phyloP scores from a whole-genome alignment of 192 early-diverging fungal genomes.

The Podila verticillata region DNA sequence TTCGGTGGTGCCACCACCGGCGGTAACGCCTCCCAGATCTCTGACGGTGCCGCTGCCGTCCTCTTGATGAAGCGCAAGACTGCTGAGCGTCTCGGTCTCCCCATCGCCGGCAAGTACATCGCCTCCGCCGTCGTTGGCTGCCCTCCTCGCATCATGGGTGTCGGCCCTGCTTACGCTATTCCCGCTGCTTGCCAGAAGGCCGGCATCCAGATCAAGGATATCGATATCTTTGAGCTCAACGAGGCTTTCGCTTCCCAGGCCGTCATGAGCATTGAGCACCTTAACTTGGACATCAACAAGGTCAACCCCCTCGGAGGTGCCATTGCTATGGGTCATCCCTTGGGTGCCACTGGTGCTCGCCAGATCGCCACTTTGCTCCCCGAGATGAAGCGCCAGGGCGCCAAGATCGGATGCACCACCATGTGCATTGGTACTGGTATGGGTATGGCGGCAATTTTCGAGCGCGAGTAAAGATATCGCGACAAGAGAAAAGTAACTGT shows the following conservation, averaged over 20 bases:
- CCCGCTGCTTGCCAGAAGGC: slow-evolving; percentile 86
- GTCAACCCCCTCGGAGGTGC: slow-evolving; percentile 99
- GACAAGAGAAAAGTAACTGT: neutral
- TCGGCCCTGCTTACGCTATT: slow-evolving; percentile 96
- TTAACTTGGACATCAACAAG: slow-evolving; percentile 87
- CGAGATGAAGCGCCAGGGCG: slow-evolving; percentile 88
- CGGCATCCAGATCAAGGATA: slow-evolving; percentile 77
- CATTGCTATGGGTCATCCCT: slow-evolving; percentile 92
- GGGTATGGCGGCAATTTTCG: slow-evolving; percentile 52
- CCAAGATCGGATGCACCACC: slow-evolving; percentile 66
- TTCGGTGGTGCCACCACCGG: slow-evolving; percentile 94
- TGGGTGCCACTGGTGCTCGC: slow-evolving; percentile 94
- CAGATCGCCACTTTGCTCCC: slow-evolving; percentile 95
- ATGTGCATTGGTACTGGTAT: slow-evolving; percentile 61
- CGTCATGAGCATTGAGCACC: slow-evolving; percentile 89
- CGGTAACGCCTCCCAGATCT: slow-evolving; percentile 97
- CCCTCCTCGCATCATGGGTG: slow-evolving; percentile 95
- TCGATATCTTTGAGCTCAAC: slow-evolving; percentile 94
- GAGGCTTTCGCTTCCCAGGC: slow-evolving; percentile 99
- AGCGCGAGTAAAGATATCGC: slow-evolving; percentile 35
- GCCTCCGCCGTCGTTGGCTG: slow-evolving; percentile 91
- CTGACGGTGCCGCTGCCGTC: slow-evolving; percentile 96
- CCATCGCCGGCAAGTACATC: slow-evolving; percentile 88
- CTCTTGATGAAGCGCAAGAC: slow-evolving; percentile 94
- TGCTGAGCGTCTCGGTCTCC: slow-evolving; percentile 86